phyloP scores from a whole-genome alignment of 1,284 basidiomycete genomes.

The Trametes hirsuta region DNA sequence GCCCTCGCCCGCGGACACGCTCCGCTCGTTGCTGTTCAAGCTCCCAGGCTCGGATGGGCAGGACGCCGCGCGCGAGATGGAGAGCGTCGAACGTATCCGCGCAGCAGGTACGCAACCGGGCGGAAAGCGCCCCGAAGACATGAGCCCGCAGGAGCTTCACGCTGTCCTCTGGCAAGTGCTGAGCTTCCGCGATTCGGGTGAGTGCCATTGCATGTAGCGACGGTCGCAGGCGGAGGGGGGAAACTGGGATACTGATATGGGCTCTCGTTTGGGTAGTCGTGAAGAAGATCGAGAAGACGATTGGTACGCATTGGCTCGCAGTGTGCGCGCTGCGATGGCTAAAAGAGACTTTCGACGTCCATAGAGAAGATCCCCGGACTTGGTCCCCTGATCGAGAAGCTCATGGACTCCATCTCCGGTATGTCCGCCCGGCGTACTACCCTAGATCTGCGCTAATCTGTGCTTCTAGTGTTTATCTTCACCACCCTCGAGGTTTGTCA shows the following conservation, averaged over 20 bases:
- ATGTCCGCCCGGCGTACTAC: conserved; percentile 18
- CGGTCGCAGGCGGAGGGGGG: background rate
- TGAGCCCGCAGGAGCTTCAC: conserved; percentile 90
- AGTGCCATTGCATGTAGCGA: background rate
- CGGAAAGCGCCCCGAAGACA: conserved; percentile 72
- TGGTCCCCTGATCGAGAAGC: conserved; percentile 76
- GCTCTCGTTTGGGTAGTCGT: conserved; percentile 46
- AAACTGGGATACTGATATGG: background rate
- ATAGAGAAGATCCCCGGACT: conserved; percentile 74
- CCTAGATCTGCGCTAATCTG: background rate
- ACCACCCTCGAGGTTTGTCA: conserved; percentile 57
- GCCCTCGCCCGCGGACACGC: conserved; percentile 41
- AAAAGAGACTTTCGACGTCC: no score
- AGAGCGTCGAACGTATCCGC: conserved; percentile 72
- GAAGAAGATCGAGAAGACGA: conserved; percentile 87
- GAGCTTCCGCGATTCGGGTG: conserved; percentile 73
- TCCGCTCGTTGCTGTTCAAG: conserved; percentile 59
- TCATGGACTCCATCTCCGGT: conserved; percentile 77
- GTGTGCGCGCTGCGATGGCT: no score
- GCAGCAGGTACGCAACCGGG: conserved; percentile 51
- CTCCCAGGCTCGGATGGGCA: conserved; percentile 63
- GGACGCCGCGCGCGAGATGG: conserved; percentile 76
- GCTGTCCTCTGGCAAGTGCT: conserved; percentile 85
- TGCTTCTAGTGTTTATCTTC: conserved; percentile 69
- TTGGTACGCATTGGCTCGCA: conserved; percentile 53